Percentiles rank a stretch among this genome's conserved stretches.
Conservation (phyloP, 2,329 filamentous ascomycete species). For the Sporothrix brunneoviolacea region DNA sequence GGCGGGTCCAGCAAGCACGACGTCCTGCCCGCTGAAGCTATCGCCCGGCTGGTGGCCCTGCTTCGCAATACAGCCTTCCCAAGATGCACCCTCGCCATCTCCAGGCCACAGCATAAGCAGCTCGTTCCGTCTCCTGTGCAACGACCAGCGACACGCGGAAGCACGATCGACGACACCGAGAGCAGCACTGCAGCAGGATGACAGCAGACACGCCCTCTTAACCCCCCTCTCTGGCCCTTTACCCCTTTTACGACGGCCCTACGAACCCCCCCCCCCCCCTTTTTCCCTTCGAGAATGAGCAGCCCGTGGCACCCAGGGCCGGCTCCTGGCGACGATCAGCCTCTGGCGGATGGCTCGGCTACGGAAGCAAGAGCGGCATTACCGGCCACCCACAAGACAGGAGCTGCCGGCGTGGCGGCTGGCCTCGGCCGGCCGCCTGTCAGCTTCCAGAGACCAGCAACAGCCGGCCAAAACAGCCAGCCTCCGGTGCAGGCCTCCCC, state of each 20-base stretch:
- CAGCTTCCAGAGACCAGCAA: no score
- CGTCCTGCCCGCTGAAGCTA: no score
- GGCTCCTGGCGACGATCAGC: not conserved
- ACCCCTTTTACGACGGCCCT: not conserved
- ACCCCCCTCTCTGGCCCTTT: not conserved
- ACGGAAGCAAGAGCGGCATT: not conserved
- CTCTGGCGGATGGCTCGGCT: not conserved
- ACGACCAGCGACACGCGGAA: no score
- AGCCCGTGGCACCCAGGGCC: not conserved
- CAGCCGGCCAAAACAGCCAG: not conserved
- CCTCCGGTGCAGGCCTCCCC: not conserved
- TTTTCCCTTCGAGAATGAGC: not conserved
- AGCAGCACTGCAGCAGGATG: not conserved
- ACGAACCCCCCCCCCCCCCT: not conserved
- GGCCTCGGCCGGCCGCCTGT: no score
- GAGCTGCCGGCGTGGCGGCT: no score
- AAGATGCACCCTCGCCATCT: not conserved
- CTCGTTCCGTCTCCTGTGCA: no score
- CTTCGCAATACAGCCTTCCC: no score
- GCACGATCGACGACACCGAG: not conserved
- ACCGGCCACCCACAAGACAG: no score
- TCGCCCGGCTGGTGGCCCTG: no score
- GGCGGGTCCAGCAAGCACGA: not conserved
- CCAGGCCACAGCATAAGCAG: not conserved
- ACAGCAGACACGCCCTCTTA: slow-evolving; percentile 1